Evolutionary conservation across 768 basidiomycete genomes (phyloP).

Genomic region (Gloeophyllum trabeum): DNA sequence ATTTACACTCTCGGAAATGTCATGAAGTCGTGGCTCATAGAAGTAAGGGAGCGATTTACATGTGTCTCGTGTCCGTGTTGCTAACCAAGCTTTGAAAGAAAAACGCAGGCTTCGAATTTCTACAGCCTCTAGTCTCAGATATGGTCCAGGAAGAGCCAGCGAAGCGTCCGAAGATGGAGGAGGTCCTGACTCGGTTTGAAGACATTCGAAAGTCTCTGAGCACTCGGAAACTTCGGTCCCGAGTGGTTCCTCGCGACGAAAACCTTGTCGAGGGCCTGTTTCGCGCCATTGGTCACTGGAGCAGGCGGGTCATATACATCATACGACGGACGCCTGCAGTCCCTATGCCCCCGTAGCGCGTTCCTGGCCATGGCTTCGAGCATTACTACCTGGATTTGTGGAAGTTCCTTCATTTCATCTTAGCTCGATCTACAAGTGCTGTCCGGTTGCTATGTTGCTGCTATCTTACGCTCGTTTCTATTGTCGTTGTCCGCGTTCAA

Average conservation of each 20-base stretch:
- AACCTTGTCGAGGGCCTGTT: neutral
- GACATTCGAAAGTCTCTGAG: slow-evolving; percentile 2
- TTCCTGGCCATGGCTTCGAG: no score
- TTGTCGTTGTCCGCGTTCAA: no score
- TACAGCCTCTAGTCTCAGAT: slow-evolving; percentile 11
- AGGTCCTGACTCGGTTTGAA: slow-evolving; percentile 8
- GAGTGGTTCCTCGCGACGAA: slow-evolving; percentile 6
- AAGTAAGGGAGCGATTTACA: slow-evolving; percentile 5
- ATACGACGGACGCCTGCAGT: slow-evolving; percentile 1
- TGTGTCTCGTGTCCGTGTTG: neutral
- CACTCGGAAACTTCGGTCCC: slow-evolving; percentile 5
- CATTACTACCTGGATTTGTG: no score
- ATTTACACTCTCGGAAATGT: slow-evolving; percentile 15
- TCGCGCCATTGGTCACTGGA: neutral
- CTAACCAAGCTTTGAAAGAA: slow-evolving; percentile 6
- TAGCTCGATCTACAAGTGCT: no score
- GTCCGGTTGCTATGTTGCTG: no score
- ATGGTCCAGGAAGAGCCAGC: slow-evolving; percentile 17
- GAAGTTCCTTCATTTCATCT: no score
- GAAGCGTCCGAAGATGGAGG: slow-evolving; percentile 13
- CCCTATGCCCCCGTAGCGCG: slow-evolving; percentile 1
- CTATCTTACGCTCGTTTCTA: no score
- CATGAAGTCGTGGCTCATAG: slow-evolving; percentile 9
- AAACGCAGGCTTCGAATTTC: slow-evolving; percentile 12
- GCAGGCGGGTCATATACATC: slow-evolving; percentile 4